Conservation (phyloP, 129 eudicot species). For the Deinandra increscens region DNA sequence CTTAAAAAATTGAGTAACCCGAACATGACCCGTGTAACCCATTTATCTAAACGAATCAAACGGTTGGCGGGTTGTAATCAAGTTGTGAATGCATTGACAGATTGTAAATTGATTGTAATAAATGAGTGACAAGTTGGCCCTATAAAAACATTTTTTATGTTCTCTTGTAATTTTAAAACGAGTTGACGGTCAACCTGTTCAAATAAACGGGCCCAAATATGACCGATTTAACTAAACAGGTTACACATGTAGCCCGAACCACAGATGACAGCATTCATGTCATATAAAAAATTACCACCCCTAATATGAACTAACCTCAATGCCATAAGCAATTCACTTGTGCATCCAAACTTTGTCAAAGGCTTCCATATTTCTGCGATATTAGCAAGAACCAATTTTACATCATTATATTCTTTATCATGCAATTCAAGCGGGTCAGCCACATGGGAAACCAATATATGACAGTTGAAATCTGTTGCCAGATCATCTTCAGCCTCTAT, state of each 20-base stretch:
- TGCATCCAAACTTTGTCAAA: constrained; percentile 53
- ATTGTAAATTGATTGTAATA: not conserved
- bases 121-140: not conserved
- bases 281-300: not conserved
- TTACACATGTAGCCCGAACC: not conserved
- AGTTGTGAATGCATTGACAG: too few species aligned
- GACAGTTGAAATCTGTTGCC: constrained; percentile 14
- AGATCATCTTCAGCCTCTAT: constrained; percentile 35
- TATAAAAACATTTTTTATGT: not conserved
- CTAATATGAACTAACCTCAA: constrained; percentile 50
- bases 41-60: not conserved
- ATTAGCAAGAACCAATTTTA: constrained; percentile 43
- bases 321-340: constrained; percentile 49
- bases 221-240: not conserved
- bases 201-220: too few species aligned
- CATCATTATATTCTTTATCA: constrained; percentile 23
- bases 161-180: not conserved
- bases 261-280: too few species aligned
- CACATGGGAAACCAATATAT: constrained; percentile 7
- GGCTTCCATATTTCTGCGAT: constrained; percentile 50
- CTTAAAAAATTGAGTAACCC: not conserved
- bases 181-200: not conserved
- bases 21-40: not conserved
- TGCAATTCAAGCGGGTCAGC: constrained; percentile 26
- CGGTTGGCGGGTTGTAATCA: not conserved